Conservation (phyloP, 2,329 filamentous ascomycete species). For the Talaromyces sp. region DNA sequence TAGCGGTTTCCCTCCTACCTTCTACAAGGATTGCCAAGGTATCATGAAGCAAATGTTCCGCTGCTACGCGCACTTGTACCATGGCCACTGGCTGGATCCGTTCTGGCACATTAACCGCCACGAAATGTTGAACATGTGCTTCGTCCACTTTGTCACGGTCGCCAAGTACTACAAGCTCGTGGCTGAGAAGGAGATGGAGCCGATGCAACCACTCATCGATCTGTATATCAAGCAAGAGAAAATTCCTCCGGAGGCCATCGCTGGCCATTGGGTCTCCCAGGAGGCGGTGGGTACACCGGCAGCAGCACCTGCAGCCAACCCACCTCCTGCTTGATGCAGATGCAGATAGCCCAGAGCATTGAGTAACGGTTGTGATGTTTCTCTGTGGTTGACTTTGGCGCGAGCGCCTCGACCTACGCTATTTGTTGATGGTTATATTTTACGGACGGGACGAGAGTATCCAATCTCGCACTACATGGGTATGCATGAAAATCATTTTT, state of each 20-base stretch:
- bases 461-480: background rate
- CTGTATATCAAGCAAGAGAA: slow-evolving; percentile 86
- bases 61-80: slow-evolving; percentile 96
- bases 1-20: slow-evolving; percentile 86
- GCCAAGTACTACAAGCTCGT: slow-evolving; percentile 78
- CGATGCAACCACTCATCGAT: slow-evolving; percentile 91
- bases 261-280: slow-evolving; percentile 38
- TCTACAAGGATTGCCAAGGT: slow-evolving; percentile 82
- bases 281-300: slow-evolving; percentile 2
- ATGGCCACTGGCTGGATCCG: slow-evolving; percentile 82
- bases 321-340: background rate
- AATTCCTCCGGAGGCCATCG: slow-evolving; percentile 62
- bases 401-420: background rate
- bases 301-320: background rate
- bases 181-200: slow-evolving; percentile 83
- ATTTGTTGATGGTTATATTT: background rate
- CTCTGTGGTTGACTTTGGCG: background rate
- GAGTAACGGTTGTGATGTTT: background rate
- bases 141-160: slow-evolving; percentile 76
- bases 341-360: background rate
- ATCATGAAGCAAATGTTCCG: slow-evolving; percentile 99
- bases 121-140: slow-evolving; percentile 77
- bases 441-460: background rate
- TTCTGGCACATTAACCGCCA: slow-evolving; percentile 71
- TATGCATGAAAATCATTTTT: background rate